phyloP scores from a whole-genome alignment of 208 protist species.

The Balamuthia mandrillaris region DNA sequence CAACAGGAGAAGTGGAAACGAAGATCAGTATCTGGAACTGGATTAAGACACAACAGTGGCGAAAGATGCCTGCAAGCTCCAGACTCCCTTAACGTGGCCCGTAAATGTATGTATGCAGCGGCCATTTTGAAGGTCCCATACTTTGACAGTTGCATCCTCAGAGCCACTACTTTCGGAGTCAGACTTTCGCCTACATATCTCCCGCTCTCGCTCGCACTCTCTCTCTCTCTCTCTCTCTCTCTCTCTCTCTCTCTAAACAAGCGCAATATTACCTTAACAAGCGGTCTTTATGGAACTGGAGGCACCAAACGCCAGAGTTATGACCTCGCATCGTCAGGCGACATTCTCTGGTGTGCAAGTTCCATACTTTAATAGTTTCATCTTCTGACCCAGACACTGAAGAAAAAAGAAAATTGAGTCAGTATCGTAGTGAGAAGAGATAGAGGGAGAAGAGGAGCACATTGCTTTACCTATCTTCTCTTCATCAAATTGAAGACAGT shows the following conservation, averaged over 20 bases:
- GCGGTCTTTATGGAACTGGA: conserved; percentile 5
- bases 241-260: too few relatives aligned
- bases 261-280: background rate
- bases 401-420: background rate
- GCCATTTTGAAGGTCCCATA: conserved; percentile 6
- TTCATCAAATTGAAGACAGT: conserved; percentile 11
- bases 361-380: conserved; percentile 13
- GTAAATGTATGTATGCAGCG: background rate
- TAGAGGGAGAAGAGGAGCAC: too few relatives aligned
- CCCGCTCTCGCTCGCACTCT: background rate
- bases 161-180: background rate
- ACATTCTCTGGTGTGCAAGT: background rate
- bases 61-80: background rate
- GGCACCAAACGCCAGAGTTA: conserved; percentile 8
- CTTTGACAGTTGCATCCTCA: background rate
- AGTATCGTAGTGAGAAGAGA: too few relatives aligned
- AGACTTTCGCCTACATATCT: background rate
- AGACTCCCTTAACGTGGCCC: background rate
- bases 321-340: background rate
- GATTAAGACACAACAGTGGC: background rate
- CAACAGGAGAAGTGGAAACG: background rate
- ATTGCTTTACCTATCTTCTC: conserved; percentile 33
- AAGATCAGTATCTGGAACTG: background rate
- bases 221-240: too few relatives aligned
- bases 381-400: background rate